Conservation (phyloP, 176 grass and related monocot genomes). For the Elaeis guineensis region DNA sequence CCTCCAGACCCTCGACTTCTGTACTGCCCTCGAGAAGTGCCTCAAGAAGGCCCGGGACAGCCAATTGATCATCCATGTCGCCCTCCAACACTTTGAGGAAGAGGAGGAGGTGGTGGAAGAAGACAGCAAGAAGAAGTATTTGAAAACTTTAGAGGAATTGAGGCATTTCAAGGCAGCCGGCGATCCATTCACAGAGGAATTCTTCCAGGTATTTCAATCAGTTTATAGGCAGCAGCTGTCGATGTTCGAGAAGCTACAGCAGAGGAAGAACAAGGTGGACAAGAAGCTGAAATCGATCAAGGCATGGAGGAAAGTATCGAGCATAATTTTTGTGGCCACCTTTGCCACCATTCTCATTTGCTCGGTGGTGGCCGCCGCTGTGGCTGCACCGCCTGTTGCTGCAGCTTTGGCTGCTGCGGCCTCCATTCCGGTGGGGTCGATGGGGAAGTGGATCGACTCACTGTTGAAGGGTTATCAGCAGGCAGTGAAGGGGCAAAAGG, state of each 20-base stretch:
- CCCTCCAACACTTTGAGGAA: slow-evolving; percentile 7
- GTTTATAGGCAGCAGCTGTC: background rate
- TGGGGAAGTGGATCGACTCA: slow-evolving; percentile 11
- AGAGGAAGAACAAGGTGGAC: slow-evolving; percentile 6
- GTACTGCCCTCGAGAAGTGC: slow-evolving; percentile 8
- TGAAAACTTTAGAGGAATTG: background rate
- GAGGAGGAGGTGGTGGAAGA: background rate
- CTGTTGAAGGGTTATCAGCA: slow-evolving; percentile 7
- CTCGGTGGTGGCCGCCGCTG: slow-evolving; percentile 1
- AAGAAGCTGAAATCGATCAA: slow-evolving; percentile 14
- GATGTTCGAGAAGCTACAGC: slow-evolving; percentile 5
- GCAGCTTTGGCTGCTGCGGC: slow-evolving; percentile 1
- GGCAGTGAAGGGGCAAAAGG: slow-evolving; percentile 1
- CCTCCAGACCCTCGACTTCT: slow-evolving; percentile 15
- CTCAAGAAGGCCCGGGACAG: slow-evolving; percentile 4
- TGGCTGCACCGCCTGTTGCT: slow-evolving; percentile 7
- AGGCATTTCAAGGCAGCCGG: slow-evolving; percentile 15
- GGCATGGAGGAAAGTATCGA: slow-evolving; percentile 4
- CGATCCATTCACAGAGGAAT: slow-evolving; percentile 10
- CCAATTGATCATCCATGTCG: slow-evolving; percentile 7
- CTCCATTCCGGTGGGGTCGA: slow-evolving; percentile 5
- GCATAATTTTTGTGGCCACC: slow-evolving; percentile 8
- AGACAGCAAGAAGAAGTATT: background rate
- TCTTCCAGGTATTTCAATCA: background rate
- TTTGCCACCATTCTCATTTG: slow-evolving; percentile 1